Percentiles rank a stretch among this genome's conserved stretches.
phyloP scores from a whole-genome alignment of 148 eudicot species.

The Rhododendron simsii region DNA sequence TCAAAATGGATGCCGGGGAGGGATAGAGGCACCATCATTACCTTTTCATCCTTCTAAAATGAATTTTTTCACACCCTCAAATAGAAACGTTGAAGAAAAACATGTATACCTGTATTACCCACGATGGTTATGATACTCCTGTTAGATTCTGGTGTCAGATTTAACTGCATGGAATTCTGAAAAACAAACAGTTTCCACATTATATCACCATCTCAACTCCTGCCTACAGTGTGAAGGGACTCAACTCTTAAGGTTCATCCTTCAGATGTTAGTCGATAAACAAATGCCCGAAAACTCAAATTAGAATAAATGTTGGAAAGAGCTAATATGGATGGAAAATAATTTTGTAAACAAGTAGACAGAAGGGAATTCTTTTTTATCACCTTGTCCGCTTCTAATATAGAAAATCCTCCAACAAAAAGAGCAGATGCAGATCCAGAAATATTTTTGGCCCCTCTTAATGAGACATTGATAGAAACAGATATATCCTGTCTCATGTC shows the following conservation, averaged over 20 bases:
- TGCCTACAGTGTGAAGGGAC: background rate
- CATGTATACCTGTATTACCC: slow-evolving; percentile 66
- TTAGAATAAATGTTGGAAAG: background rate
- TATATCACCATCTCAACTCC: background rate
- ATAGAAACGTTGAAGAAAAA: background rate
- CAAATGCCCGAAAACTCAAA: background rate
- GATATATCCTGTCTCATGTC: slow-evolving; percentile 36
- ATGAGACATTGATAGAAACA: slow-evolving; percentile 46
- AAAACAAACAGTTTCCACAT: slow-evolving; percentile 7
- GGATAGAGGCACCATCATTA: background rate
- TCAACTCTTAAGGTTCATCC: background rate
- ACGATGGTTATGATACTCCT: slow-evolving; percentile 49
- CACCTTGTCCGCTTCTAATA: slow-evolving; percentile 56
- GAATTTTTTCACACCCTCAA: background rate
- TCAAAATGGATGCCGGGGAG: background rate
- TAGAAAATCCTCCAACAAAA: slow-evolving; percentile 68
- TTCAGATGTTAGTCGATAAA: background rate
- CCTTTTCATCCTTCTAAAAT: background rate
- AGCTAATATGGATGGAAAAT: background rate
- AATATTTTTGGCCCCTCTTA: slow-evolving; percentile 40
- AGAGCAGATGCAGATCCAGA: slow-evolving; percentile 74
- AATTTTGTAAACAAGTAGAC: background rate
- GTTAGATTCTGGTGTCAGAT: slow-evolving; percentile 41
- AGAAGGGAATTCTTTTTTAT: background rate
- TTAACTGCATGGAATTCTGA: slow-evolving; percentile 52